A percentile compares a stretch with the other conserved stretches of the same genome.
phyloP scores from a whole-genome alignment of 306 rosid species.

The Albizia julibrissin region DNA sequence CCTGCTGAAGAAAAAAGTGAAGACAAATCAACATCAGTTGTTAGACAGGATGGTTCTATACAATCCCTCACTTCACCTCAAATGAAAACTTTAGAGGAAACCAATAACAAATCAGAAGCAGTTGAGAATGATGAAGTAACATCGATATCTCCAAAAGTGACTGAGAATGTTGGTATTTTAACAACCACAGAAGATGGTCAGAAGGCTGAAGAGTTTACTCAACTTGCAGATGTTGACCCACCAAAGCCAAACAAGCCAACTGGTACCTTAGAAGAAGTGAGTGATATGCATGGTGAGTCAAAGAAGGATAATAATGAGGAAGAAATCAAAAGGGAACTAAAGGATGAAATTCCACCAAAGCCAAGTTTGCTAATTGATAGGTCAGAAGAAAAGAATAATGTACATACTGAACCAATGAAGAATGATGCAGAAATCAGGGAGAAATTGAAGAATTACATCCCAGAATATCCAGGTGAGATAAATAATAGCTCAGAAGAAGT shows the following conservation, averaged over 20 bases:
- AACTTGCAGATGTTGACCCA: background rate
- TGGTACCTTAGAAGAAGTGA: constrained; percentile 11
- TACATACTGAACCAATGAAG: background rate
- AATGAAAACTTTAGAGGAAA: background rate
- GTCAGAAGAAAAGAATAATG: background rate
- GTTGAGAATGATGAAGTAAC: background rate
- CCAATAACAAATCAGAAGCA: background rate
- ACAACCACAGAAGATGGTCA: background rate
- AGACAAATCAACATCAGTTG: too few relatives aligned
- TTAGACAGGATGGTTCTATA: background rate
- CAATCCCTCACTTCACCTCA: background rate
- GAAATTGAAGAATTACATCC: background rate
- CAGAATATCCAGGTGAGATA: background rate
- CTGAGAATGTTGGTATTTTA: background rate
- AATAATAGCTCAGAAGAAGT: background rate
- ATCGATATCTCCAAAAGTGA: background rate
- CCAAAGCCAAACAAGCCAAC: constrained; percentile 7
- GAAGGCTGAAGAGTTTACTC: background rate
- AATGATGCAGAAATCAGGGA: background rate
- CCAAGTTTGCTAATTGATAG: background rate
- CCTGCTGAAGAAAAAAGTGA: background rate
- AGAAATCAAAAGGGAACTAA: background rate
- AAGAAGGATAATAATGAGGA: background rate
- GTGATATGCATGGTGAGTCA: constrained; percentile 13
- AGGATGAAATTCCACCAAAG: background rate